Evolutionary conservation across 768 basidiomycete species (phyloP).

Genomic region (Gymnopilus dilepis): DNA sequence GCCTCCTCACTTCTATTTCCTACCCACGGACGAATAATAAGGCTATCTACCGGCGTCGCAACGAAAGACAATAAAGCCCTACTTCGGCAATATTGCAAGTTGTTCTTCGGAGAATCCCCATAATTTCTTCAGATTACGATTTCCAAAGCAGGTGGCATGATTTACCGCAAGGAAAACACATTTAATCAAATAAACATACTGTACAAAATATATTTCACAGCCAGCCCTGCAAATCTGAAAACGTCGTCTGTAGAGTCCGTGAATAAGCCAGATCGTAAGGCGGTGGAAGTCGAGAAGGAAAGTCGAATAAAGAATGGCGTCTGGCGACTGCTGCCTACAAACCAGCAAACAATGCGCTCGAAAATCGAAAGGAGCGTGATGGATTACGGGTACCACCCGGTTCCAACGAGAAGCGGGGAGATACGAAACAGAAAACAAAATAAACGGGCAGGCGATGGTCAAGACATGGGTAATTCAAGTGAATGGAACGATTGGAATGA

Average conservation of each 20-base stretch:
- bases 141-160: background rate
- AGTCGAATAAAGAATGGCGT: constrained; percentile 28
- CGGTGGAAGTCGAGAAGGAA: constrained; percentile 17
- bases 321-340: constrained; percentile 21
- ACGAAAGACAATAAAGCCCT: constrained; percentile 11
- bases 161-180: background rate
- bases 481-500: constrained; percentile 39
- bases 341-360: constrained; percentile 18
- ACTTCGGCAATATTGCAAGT: background rate
- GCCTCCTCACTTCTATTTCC: no score
- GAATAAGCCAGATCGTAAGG: constrained; percentile 4
- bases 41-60: constrained; percentile 11
- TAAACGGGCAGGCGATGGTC: constrained; percentile 8
- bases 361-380: constrained; percentile 35
- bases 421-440: constrained; percentile 15
- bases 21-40: background rate
- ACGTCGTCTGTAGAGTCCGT: constrained; percentile 6
- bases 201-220: constrained; percentile 21
- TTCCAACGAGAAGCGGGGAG: constrained; percentile 16
- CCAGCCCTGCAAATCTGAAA: constrained; percentile 12
- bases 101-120: background rate
- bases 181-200: constrained; percentile 15
- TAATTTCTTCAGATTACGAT: background rate
- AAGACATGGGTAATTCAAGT: constrained; percentile 26
- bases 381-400: constrained; percentile 23